phyloP scores from a whole-genome alignment of 202 grass and related monocot species.

The Panicum hallii region DNA sequence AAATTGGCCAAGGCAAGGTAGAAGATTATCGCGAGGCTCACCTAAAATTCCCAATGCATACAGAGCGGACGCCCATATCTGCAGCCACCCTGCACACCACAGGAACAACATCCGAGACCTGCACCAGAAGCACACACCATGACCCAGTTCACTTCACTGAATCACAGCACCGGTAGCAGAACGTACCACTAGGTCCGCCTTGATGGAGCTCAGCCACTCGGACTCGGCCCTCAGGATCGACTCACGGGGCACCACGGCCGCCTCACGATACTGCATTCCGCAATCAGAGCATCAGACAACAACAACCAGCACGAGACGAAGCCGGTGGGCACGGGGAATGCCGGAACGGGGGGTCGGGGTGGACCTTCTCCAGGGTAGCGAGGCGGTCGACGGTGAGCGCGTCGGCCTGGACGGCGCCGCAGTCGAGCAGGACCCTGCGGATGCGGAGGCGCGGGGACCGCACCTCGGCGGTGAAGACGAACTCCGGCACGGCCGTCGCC shows the following conservation, averaged over 20 bases:
- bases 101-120: conserved; percentile 95
- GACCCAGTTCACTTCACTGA: conserved; percentile 12
- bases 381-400: conserved; percentile 88
- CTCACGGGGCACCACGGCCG: conserved; percentile 82
- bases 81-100: conserved; percentile 78
- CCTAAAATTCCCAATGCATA: conserved; percentile 95
- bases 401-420: conserved; percentile 93
- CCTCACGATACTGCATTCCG: conserved; percentile 82
- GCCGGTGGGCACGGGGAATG: background rate
- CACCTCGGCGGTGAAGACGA: conserved; percentile 94
- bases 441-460: conserved; percentile 76
- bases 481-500: conserved; percentile 81
- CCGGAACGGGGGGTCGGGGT: background rate
- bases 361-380: conserved; percentile 83
- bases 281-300: background rate
- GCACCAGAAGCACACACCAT: conserved; percentile 10
- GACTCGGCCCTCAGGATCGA: conserved; percentile 81
- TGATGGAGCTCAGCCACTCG: conserved; percentile 86
- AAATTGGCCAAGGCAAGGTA: background rate
- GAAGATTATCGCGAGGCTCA: conserved; percentile 15
- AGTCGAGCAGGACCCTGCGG: conserved; percentile 89
- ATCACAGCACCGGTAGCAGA: background rate
- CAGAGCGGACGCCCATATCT: conserved; percentile 63
- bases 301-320: background rate
- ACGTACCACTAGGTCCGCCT: conserved; percentile 80